phyloP scores from a whole-genome alignment of 495 filamentous ascomycete species.

The Aspergillus olivimuriae region DNA sequence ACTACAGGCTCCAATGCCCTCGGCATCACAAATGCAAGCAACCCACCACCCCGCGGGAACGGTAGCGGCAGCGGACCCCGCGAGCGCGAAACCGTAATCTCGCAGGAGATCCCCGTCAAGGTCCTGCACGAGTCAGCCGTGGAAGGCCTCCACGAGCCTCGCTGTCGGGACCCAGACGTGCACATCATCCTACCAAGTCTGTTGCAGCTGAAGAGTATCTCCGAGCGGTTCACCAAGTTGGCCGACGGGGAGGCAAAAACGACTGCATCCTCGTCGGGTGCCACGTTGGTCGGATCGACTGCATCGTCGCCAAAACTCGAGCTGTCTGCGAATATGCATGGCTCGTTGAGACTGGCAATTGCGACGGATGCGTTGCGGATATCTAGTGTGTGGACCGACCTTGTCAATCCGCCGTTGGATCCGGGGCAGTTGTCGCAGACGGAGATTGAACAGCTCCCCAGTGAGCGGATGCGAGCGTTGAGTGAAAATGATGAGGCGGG shows the following conservation, averaged over 20 bases:
- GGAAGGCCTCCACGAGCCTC: slow-evolving; percentile 81
- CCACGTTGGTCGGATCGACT: background rate
- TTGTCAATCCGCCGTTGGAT: slow-evolving; percentile 81
- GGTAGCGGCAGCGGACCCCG: slow-evolving; percentile 24
- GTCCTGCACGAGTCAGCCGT: slow-evolving; percentile 76
- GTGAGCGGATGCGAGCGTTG: slow-evolving; percentile 56
- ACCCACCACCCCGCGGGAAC: slow-evolving; percentile 18
- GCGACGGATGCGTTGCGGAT: slow-evolving; percentile 76
- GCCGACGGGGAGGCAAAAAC: slow-evolving; percentile 41
- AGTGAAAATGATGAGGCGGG: slow-evolving; percentile 51
- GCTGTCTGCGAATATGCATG: slow-evolving; percentile 84
- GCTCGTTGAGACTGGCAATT: slow-evolving; percentile 69
- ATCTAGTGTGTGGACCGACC: slow-evolving; percentile 69
- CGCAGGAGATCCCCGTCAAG: slow-evolving; percentile 92
- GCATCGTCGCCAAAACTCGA: slow-evolving; percentile 57
- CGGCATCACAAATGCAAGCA: slow-evolving; percentile 24
- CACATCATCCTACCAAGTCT: slow-evolving; percentile 85
- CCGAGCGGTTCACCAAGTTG: slow-evolving; percentile 87
- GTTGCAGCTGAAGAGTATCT: slow-evolving; percentile 79
- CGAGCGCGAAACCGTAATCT: slow-evolving; percentile 79
- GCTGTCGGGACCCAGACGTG: slow-evolving; percentile 85
- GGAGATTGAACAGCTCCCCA: slow-evolving; percentile 64
- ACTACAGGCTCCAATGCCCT: slow-evolving; percentile 40
- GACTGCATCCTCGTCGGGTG: slow-evolving; percentile 9
- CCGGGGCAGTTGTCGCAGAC: slow-evolving; percentile 58